Base-by-base conservation (phyloP, 495 filamentous ascomycete species). In the Neurospora pannonica region DNA sequence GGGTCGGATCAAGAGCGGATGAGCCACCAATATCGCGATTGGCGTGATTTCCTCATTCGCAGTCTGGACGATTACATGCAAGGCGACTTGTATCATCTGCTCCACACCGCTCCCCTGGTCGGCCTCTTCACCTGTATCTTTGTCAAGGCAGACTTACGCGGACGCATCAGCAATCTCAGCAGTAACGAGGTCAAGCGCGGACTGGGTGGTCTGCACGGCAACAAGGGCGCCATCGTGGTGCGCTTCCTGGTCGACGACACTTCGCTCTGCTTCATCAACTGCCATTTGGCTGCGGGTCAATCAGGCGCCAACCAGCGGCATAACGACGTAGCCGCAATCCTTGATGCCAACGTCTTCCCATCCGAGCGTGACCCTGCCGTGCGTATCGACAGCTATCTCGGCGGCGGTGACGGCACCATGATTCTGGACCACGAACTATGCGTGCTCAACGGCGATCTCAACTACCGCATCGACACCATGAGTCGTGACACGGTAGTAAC, bases 381-480 rank as follows among this genome's bases (percentile, higher is more conserved):
- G 10, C 89, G 92, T 19, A 85, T 90, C 38, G 90, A 97, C 79
- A 92, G 91, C 75, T 99, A 92, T 79, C 89, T 93, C 15, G 91
- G 93, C 36, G 96, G 96, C 40, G 96, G 96, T 19, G 96, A 99
- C 78, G 96, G 96, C 11, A 92, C 91, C 31, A 97, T 98, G 94
- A 92, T 99, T 70, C 88, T 98, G 71, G 96, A 99, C 77, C 95
- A 99, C 77, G 96, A 99, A 81, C 91, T 98, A 24, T 99, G 96
- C 78, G 90, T 99, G 71, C 83, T 98, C 24, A 98, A 98, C 79
- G 96, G 96, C 21, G 96, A 99, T 79, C 89, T 99, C 60, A 99
- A 99, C 81, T 99, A 99, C 83, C 94, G 96, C 48, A 98, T 99
- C 78, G 96, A 99, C 81, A 91, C 94, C n/a, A 97, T 98, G 87